Evolutionary conservation across 1,139 yeast species (phyloP), one percentile per base, ranked within the genome.

Genomic region (Yarrowia galli): DNA sequence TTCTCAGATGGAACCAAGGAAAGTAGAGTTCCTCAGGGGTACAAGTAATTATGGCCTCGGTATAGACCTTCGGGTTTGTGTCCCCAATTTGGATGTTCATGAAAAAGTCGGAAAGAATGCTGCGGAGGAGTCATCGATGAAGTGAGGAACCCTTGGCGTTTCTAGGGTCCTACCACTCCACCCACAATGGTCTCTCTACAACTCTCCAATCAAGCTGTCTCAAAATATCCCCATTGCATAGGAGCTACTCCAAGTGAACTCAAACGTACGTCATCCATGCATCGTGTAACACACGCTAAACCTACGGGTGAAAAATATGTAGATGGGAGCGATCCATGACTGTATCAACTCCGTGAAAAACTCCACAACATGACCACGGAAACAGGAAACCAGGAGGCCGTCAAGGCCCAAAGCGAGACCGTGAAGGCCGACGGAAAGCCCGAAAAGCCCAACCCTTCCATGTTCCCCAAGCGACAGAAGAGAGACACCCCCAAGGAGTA

Each of bases 401-500:
- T 6, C n/a, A 25, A 38, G 38, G 18, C 38, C 23, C 25, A n/a
- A 7, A 6, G 8, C 13, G 38, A 25, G 48, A 1, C 38, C n/a
- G 28, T n/a, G 4, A 25, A n/a, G 38, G 20, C 48, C 22, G 38
- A 42, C 38, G 56, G 4, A n/a, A 28, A 23, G 42, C 38, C 63
- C 15, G 23, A 16, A n/a, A 56, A 56, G 20, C 63, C 63, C n/a
- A 42, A 56, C 63, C 63, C 63, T 3, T 56, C 63, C 48, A 40
- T 42, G 64, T 58, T 58, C 13, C 64, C 64, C 42, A 58, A 58
- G 22, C 25, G 64, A 20, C 40, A 18, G 18, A 58, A 58, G 42
- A 18, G 51, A 42, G 64, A 58, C 42, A 58, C 49, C 16, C 64
- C 64, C 51, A 58, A 58, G 51, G 64, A 58, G 51, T 58, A 58